phyloP scores from a whole-genome alignment of 2,329 filamentous ascomycete genomes.

The Amesomyces nigricolor region DNA sequence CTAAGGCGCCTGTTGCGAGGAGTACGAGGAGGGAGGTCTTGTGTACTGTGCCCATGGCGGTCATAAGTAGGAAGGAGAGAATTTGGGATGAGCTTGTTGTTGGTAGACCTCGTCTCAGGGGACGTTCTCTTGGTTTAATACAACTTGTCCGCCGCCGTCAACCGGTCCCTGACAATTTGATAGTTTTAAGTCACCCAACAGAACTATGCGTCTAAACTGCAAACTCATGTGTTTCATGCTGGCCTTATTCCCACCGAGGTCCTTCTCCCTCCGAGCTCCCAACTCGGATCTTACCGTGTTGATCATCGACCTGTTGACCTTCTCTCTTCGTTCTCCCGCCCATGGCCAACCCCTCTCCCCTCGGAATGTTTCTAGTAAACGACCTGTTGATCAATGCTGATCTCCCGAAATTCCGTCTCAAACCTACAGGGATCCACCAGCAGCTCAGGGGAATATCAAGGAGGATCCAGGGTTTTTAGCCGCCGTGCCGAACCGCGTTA shows the following conservation, averaged over 20 bases:
- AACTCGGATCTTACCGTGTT: slow-evolving; percentile 8
- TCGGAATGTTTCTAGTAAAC: neutral
- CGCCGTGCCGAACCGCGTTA: neutral
- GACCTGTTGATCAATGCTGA: slow-evolving; percentile 15
- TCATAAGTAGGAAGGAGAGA: no score
- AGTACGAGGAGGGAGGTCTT: neutral
- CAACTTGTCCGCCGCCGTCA: no score
- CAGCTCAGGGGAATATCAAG: slow-evolving; percentile 6
- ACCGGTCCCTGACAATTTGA: no score
- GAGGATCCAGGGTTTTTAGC: slow-evolving; percentile 2
- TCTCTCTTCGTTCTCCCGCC: slow-evolving; percentile 6
- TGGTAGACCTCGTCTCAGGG: neutral
- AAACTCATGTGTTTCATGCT: neutral
- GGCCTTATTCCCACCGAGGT: neutral
- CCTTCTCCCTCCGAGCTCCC: slow-evolving; percentile 12
- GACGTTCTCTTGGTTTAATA: no score
- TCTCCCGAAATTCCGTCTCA: slow-evolving; percentile 20
- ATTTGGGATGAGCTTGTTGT: neutral
- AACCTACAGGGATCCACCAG: slow-evolving; percentile 11
- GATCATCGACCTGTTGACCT: slow-evolving; percentile 4
- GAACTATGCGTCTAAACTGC: neutral
- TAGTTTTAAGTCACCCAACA: neutral
- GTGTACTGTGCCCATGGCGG: neutral
- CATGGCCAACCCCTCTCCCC: neutral
- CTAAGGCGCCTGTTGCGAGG: neutral